phyloP scores from a whole-genome alignment of 2,329 filamentous ascomycete species.

The Fusarium begoniae region DNA sequence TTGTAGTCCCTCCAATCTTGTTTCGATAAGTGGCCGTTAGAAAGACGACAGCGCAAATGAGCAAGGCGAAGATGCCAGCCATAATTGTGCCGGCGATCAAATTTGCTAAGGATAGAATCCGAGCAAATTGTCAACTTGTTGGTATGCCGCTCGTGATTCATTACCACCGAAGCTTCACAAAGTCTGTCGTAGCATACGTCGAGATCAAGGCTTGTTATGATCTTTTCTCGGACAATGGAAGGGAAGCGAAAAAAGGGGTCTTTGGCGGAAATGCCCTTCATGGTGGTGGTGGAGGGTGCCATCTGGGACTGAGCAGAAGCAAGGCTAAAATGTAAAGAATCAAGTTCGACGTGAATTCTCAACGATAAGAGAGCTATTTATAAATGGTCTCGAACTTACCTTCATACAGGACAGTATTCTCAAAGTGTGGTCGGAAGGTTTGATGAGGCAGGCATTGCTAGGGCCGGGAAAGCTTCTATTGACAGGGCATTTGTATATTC shows the following conservation, averaged over 20 bases:
- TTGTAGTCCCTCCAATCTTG: background rate
- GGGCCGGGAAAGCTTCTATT: too few species aligned
- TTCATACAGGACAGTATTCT: background rate
- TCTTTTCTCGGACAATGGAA: background rate
- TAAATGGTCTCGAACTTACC: rapidly evolving
- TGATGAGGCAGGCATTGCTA: too few species aligned
- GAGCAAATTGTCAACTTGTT: background rate
- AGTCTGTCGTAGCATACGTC: background rate
- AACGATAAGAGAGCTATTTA: rapidly evolving
- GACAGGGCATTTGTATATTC: too few species aligned
- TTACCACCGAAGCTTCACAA: background rate
- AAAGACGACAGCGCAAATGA: background rate
- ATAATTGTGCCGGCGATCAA: background rate
- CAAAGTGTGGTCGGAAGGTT: background rate
- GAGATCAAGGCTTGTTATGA: background rate
- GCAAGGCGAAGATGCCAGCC: background rate
- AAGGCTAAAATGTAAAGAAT: background rate
- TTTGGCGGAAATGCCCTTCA: background rate
- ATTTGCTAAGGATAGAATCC: background rate
- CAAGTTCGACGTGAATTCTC: background rate
- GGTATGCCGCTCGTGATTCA: background rate
- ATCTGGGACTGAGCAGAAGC: background rate
- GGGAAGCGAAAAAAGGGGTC: background rate
- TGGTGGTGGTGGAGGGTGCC: too few species aligned
- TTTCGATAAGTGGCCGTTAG: background rate